phyloP scores from a whole-genome alignment of 1,139 yeast species.

The Suhomyces wounanorum region DNA sequence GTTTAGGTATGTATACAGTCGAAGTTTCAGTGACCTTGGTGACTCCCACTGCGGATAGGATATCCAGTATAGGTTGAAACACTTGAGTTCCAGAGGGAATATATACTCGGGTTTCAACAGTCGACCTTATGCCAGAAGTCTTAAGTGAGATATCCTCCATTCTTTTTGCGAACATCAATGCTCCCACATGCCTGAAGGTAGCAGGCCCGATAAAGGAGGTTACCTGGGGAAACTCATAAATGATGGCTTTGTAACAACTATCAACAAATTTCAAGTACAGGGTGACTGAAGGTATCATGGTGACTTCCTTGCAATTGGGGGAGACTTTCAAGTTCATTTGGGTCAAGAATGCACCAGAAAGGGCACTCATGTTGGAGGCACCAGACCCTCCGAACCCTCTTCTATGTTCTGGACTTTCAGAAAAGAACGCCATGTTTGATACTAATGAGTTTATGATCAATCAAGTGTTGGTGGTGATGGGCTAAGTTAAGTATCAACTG shows the following conservation, averaged over 20 bases:
- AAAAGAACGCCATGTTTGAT: conserved; percentile 1
- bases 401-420: conserved; percentile 3
- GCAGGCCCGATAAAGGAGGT: conserved; percentile 10
- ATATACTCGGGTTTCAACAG: conserved; percentile 9
- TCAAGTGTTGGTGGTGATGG: not conserved
- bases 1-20: conserved; percentile 10
- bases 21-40: conserved; percentile 9
- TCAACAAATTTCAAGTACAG: conserved; percentile 11
- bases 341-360: conserved; percentile 6
- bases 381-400: conserved; percentile 1
- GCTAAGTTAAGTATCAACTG: not conserved
- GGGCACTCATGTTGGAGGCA: conserved; percentile 9
- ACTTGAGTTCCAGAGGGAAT: conserved; percentile 10
- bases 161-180: conserved; percentile 11
- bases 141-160: conserved; percentile 10
- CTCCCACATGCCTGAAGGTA: conserved; percentile 11
- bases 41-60: conserved; percentile 9
- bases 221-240: conserved; percentile 8
- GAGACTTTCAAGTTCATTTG: conserved; percentile 5
- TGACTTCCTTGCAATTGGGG: conserved; percentile 8
- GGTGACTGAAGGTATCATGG: conserved; percentile 10
- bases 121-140: conserved; percentile 11
- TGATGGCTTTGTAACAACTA: conserved; percentile 8
- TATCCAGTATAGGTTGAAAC: conserved; percentile 12
- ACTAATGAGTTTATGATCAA: not conserved